phyloP scores from a whole-genome alignment of 139 green algal genomes.

The Chloropicon primus region DNA sequence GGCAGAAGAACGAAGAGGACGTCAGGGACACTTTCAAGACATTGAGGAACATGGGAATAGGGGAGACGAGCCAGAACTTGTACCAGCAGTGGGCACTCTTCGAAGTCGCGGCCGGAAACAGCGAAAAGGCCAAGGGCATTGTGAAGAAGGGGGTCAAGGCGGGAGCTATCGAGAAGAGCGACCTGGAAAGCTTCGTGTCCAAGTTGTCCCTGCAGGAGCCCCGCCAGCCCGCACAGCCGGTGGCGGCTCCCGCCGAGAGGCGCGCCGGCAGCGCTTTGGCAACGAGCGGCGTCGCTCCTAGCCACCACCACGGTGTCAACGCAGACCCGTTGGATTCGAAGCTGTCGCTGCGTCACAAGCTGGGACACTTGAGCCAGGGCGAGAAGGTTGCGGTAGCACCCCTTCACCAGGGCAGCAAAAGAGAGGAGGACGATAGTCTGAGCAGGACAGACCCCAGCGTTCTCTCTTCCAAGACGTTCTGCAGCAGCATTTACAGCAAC shows the following conservation, averaged over 20 bases:
- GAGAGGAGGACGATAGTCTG: background rate
- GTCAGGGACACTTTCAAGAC: slow-evolving; percentile 72
- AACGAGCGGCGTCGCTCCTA: no score
- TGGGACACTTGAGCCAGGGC: background rate
- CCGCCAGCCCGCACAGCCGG: no score
- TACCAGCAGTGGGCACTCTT: slow-evolving; percentile 65
- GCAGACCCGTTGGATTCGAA: no score
- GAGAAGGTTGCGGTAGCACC: background rate
- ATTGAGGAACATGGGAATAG: slow-evolving; percentile 60
- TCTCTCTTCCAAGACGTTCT: background rate
- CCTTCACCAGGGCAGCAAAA: no score
- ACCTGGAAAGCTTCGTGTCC: background rate
- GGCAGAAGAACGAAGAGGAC: slow-evolving; percentile 47
- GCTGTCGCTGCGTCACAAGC: no score
- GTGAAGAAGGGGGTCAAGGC: slow-evolving; percentile 8
- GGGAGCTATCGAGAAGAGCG: background rate
- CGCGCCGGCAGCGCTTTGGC: no score
- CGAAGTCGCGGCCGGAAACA: slow-evolving; percentile 35
- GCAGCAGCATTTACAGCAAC: background rate
- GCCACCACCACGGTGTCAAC: no score
- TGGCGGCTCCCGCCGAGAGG: no score
- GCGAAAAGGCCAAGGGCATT: slow-evolving; percentile 15
- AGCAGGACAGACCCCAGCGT: background rate
- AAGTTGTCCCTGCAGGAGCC: background rate
- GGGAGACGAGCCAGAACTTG: slow-evolving; percentile 30